phyloP scores from a whole-genome alignment of 2,329 filamentous ascomycete genomes.

The Aspergillus neotritici region DNA sequence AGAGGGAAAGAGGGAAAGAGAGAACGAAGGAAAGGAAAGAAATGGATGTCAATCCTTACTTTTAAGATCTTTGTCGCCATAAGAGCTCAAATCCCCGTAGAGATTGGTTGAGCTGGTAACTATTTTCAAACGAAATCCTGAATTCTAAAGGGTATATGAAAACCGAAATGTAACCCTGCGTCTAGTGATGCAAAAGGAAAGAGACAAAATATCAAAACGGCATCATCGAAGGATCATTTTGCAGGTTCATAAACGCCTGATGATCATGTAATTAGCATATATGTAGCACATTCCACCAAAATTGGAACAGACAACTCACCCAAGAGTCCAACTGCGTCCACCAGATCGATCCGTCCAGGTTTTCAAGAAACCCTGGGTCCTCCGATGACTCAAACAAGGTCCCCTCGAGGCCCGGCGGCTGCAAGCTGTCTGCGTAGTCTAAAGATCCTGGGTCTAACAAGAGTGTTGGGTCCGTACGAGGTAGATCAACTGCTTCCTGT shows the following conservation, averaged over 20 bases:
- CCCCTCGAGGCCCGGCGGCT: conserved; percentile 15
- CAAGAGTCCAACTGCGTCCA: conserved; percentile 37
- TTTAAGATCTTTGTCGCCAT: too few species aligned
- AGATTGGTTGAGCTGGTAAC: too few species aligned
- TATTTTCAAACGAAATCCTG: too few species aligned
- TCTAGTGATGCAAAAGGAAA: conserved; percentile 1
- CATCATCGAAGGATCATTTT: conserved; percentile 25
- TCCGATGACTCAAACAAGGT: conserved; percentile 16
- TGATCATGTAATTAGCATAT: conserved; percentile 6
- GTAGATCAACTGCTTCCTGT: too few species aligned
- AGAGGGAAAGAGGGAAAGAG: too few species aligned
- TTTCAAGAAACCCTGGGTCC: conserved; percentile 28
- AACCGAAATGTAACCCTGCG: not conserved
- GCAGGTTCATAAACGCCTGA: conserved; percentile 32
- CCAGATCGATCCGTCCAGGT: conserved; percentile 34
- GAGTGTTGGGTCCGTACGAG: too few species aligned
- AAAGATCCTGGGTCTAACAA: conserved; percentile 4
- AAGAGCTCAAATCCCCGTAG: too few species aligned
- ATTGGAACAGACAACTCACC: conserved; percentile 19
- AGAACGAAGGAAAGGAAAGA: too few species aligned
- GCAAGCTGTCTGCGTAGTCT: conserved; percentile 16
- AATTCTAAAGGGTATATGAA: not conserved
- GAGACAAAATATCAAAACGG: conserved; percentile 14
- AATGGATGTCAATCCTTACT: too few species aligned
- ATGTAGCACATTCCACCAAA: too few species aligned